phyloP scores from a whole-genome alignment of 768 basidiomycete genomes.

The Thelephora ganbajun region DNA sequence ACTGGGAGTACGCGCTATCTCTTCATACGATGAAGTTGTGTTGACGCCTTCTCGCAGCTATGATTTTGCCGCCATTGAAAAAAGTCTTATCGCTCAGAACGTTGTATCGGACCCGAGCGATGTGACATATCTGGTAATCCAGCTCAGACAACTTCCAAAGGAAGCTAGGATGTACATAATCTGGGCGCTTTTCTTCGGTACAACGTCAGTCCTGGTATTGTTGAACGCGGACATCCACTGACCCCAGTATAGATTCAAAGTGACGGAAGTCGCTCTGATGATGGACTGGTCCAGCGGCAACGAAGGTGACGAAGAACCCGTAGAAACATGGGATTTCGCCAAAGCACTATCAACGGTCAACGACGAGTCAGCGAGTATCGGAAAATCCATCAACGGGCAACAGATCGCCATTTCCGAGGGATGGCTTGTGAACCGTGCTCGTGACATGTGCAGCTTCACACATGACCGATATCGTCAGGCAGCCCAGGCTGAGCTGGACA shows the following conservation, averaged over 20 bases:
- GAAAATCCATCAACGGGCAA: constrained; percentile 52
- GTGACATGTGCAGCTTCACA: constrained; percentile 66
- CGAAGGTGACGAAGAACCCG: constrained; percentile 20
- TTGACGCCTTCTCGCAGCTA: constrained; percentile 23
- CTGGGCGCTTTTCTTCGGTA: constrained; percentile 65
- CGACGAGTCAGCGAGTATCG: constrained; percentile 16
- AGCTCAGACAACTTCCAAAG: constrained; percentile 44
- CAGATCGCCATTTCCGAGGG: constrained; percentile 58
- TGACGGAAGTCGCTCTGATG: constrained; percentile 57
- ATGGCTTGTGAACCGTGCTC: constrained; percentile 57
- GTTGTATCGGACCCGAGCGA: constrained; percentile 44
- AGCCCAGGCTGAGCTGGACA: constrained; percentile 43
- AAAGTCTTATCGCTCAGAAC: constrained; percentile 35
- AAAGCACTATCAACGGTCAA: constrained; percentile 25
- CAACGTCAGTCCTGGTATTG: constrained; percentile 33
- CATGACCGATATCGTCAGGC: constrained; percentile 69
- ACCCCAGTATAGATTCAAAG: constrained; percentile 40
- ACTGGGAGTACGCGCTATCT: constrained; percentile 40
- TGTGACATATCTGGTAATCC: constrained; percentile 43
- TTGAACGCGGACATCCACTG: neutral
- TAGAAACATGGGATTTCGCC: constrained; percentile 37
- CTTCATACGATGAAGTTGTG: neutral
- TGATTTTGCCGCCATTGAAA: constrained; percentile 42
- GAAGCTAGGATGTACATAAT: constrained; percentile 53
- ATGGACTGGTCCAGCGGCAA: constrained; percentile 51